These are phyloP conservation scores for Brachypodium distachyon DNA, from an alignment of 202 grass and related monocot species.

Conservation along the genomic window DNA sequence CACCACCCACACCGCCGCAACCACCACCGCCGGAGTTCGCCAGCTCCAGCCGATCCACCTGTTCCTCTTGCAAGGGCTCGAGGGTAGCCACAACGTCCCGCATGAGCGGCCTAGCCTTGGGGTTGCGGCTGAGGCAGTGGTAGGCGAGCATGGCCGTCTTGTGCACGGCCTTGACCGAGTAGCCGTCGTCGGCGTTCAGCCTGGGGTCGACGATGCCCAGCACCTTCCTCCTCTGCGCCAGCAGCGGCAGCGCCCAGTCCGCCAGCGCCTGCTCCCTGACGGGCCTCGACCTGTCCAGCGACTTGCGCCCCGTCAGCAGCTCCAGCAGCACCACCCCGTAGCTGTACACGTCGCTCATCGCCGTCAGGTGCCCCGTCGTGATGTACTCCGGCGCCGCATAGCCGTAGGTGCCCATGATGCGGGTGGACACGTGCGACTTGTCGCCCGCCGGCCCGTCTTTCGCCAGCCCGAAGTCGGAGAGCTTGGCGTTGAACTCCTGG, in stretches of 20 bases:
- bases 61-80: constrained; percentile 53
- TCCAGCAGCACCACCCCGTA: constrained; percentile 82
- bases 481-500: constrained; percentile 78
- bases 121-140: constrained; percentile 77
- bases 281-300: constrained; percentile 64
- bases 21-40: background rate
- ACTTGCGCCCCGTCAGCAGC: constrained; percentile 67
- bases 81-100: constrained; percentile 62
- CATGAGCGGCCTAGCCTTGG: constrained; percentile 84
- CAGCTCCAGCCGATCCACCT: constrained; percentile 26
- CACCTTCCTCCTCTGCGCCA: constrained; percentile 65
- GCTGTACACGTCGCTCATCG: constrained; percentile 97
- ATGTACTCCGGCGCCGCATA: constrained; percentile 98
- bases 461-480: constrained; percentile 95
- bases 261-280: constrained; percentile 55
- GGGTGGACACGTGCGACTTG: constrained; percentile 83
- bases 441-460: constrained; percentile 90
- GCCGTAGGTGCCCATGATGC: constrained; percentile 89
- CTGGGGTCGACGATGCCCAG: constrained; percentile 61
- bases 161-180: constrained; percentile 60
- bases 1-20: background rate
- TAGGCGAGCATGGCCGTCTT: constrained; percentile 70
- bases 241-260: constrained; percentile 61
- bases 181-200: constrained; percentile 35
- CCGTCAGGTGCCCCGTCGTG: constrained; percentile 89